Base-by-base conservation (phyloP, 176 grass and related monocot species). In the Urochloa ruziziensis region DNA sequence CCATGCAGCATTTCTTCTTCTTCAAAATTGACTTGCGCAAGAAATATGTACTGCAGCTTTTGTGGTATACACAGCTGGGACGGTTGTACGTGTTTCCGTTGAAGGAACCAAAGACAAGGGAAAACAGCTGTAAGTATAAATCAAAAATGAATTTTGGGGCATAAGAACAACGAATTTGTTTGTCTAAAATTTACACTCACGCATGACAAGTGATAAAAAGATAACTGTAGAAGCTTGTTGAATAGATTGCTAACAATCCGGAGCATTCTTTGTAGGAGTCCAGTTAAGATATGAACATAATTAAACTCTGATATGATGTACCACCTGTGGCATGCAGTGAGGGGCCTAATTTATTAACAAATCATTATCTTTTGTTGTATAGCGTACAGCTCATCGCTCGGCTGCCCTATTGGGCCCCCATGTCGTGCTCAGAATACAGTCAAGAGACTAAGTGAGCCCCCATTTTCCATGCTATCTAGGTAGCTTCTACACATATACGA, bases 401-500 rank as follows among this genome's bases (percentile, higher is more conserved):
- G 46, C 25, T 54, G 6, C 2, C 28, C 42, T 46, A 29, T 34
- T 71, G 42, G 8, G 4, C 2, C 67, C 67, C 6, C 78, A 28
- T 23, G 66, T 36, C 57, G 78, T 64, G 66, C 46, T 69, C 56
- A 46, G 10, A 24, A 7, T 11, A 27, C 64, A 65, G 86, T 88
- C 80, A 79, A 65, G 56, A 32, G 35, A 9, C 40, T 46, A 70
- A 70, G 42, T 35, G 34, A 84, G 72, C 0, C 35, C 47, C 30
- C 34, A 14, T 67, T 76, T 75, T 53, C 42, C 78, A 68, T 68
- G 37, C 42, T 73, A 53, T 13, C 2, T 34, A 25, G 2, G 48
- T 68, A 78, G 61, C 59, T 56, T 33, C 32, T 77, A 35, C 46
- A 66, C 13, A 36, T 27, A 78, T 52, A n/a, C 28, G 10, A 28